These are phyloP conservation scores for Bothriochloa decipiens DNA, from an alignment of 176 grass and related monocot genomes.

Conservation along the genomic window DNA sequence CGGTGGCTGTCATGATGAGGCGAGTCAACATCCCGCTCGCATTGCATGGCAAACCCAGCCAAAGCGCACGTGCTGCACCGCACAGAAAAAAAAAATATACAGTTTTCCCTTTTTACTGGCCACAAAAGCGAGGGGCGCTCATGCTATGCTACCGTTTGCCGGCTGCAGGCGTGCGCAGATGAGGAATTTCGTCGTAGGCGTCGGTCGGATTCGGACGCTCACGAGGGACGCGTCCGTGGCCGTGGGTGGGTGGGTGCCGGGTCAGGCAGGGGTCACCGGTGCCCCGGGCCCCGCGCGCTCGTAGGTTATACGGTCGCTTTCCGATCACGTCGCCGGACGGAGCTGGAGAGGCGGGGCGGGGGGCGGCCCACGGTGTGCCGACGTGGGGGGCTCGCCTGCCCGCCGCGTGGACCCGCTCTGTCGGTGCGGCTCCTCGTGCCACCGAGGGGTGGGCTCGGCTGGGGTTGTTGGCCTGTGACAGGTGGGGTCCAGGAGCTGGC, in stretches of 20 bases:
- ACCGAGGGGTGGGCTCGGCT: constrained; percentile 3
- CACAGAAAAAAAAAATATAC: no score
- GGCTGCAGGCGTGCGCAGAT: background rate
- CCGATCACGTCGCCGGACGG: constrained; percentile 35
- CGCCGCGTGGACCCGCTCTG: constrained; percentile 39
- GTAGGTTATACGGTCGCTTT: constrained; percentile 67
- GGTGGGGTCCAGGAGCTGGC: background rate
- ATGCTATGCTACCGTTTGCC: background rate
- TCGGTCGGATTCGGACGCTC: background rate
- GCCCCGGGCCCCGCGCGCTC: background rate
- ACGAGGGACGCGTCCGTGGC: background rate
- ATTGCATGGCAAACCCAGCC: background rate
- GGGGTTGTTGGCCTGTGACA: background rate
- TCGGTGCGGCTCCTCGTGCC: constrained; percentile 46
- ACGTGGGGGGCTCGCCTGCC: constrained; percentile 3
- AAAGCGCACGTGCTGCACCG: constrained; percentile 5
- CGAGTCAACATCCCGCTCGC: background rate
- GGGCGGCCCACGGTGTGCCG: background rate
- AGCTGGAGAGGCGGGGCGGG: background rate
- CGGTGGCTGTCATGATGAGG: background rate
- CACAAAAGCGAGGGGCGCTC: background rate
- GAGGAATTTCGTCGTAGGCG: background rate
- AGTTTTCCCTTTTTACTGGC: background rate
- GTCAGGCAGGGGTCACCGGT: constrained; percentile 50
- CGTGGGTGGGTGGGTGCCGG: constrained; percentile 44